A percentile compares a stretch with the other conserved stretches of the same genome.
These are phyloP conservation scores for Syzygium oleosum DNA, from an alignment of 345 rosid species.

Conservation along the genomic window DNA sequence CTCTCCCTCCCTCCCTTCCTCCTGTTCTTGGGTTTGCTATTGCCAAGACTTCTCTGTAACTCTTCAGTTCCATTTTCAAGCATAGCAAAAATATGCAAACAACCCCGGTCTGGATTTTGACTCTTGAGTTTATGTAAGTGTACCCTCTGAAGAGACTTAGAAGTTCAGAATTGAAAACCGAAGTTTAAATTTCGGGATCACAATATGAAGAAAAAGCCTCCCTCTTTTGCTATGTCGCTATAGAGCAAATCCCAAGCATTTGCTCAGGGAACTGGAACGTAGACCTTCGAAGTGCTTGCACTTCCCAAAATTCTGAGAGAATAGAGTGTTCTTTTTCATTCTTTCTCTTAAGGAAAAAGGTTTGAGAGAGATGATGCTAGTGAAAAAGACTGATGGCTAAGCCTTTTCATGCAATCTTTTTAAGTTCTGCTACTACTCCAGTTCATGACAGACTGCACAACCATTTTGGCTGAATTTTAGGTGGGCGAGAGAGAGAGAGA, in stretches of 20 bases:
- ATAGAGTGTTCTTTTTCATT: background rate
- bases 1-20: background rate
- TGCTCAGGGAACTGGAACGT: background rate
- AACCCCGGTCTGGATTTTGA: background rate
- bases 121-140: background rate
- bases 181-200: background rate
- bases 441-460: background rate
- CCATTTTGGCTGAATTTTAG: background rate
- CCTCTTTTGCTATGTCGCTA: background rate
- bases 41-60: background rate
- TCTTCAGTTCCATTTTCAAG: background rate
- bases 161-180: background rate
- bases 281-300: background rate
- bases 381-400: background rate
- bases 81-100: background rate
- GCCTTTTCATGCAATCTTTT: background rate
- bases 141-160: background rate
- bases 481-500: background rate
- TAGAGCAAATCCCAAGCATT: background rate
- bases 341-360: background rate
- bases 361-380: background rate
- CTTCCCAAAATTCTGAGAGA: background rate
- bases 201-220: background rate
- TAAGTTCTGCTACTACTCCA: background rate
- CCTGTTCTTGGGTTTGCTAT: background rate